Percentiles rank a stretch among this genome's conserved stretches.
phyloP scores from a whole-genome alignment of 2,329 filamentous ascomycete genomes.

The Apiospora rasikravindrae region DNA sequence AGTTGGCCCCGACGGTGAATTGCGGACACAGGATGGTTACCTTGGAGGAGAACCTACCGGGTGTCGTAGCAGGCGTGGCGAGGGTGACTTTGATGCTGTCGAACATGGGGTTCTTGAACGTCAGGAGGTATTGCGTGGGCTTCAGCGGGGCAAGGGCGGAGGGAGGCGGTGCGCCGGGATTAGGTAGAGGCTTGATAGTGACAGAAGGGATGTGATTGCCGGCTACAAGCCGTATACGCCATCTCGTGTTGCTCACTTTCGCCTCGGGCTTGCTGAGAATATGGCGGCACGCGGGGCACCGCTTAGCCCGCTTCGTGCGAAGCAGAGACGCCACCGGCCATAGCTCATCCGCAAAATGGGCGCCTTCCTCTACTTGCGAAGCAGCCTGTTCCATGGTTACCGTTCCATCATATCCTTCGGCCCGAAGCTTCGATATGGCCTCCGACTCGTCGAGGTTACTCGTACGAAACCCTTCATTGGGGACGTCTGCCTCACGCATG shows the following conservation, averaged over 20 bases:
- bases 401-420: constrained; percentile 68
- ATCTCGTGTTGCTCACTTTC: constrained; percentile 86
- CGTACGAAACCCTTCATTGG: constrained; percentile 73
- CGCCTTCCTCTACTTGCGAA: constrained; percentile 54
- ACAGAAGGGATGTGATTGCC: constrained; percentile 87
- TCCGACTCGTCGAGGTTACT: constrained; percentile 65
- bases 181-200: constrained; percentile 62
- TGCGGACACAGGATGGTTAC: constrained; percentile 94
- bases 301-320: constrained; percentile 90
- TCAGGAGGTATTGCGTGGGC: constrained; percentile 81
- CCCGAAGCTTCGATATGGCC: constrained; percentile 64
- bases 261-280: constrained; percentile 94
- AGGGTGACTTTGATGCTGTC: constrained; percentile 87
- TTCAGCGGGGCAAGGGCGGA: constrained; percentile 57
- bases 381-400: constrained; percentile 54
- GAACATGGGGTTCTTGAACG: constrained; percentile 92
- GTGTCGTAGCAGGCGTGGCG: constrained; percentile 80
- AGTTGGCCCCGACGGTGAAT: constrained; percentile 93
- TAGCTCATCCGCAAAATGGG: constrained; percentile 73
- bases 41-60: constrained; percentile 75
- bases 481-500: constrained; percentile 79
- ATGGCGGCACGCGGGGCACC: constrained; percentile 89
- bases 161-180: constrained; percentile 25
- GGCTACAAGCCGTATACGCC: constrained; percentile 90
- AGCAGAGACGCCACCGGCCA: constrained; percentile 83